These are phyloP conservation scores for Stemphylium vesicarium DNA, from an alignment of 2,329 filamentous ascomycete species.

Conservation along the genomic window DNA sequence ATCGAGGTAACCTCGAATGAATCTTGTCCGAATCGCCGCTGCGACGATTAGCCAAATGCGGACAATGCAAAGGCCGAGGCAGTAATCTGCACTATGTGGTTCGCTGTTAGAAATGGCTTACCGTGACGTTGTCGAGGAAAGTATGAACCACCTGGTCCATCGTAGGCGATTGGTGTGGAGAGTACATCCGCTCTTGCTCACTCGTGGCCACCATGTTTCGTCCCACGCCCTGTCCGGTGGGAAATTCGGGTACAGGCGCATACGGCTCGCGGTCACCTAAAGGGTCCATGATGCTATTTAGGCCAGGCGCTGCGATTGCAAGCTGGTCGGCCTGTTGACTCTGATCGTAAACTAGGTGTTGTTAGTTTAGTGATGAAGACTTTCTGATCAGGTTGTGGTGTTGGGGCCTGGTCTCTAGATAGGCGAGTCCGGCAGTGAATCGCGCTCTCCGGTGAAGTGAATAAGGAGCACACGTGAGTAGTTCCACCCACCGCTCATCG, in stretches of 20 bases:
- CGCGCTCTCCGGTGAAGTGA: conserved; percentile 13
- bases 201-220: background rate
- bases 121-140: conserved; percentile 31
- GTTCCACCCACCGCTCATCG: conserved; percentile 2
- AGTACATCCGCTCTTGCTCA: background rate
- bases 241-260: background rate
- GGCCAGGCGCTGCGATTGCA: background rate
- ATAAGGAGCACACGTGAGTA: conserved; percentile 12
- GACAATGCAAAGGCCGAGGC: background rate
- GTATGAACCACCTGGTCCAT: conserved; percentile 15
- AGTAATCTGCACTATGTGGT: background rate
- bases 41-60: background rate
- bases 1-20: conserved; percentile 27
- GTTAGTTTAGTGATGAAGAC: background rate
- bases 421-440: conserved; percentile 4
- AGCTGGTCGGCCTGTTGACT: background rate
- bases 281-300: background rate
- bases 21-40: conserved; percentile 33
- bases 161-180: background rate
- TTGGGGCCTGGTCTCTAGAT: conserved; percentile 2
- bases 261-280: background rate
- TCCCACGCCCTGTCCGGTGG: background rate
- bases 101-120: conserved; percentile 4
- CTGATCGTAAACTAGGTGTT: background rate
- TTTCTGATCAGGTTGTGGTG: background rate